Conservation (phyloP, 2,329 filamentous ascomycete species). For the Neoscytalidium dimidiatum region DNA sequence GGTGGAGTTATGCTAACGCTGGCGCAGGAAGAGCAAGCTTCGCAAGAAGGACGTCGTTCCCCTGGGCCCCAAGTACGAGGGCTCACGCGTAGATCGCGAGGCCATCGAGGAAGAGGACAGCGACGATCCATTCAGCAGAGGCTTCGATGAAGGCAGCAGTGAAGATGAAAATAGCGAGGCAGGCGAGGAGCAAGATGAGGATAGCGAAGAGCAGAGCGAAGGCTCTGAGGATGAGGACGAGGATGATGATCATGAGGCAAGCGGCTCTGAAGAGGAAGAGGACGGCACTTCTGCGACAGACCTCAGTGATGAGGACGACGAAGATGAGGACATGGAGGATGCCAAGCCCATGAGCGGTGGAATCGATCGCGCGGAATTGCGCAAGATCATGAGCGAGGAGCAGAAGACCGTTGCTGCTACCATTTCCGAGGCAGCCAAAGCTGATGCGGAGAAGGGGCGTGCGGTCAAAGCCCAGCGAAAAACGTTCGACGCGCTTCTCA, state of each 20-base stretch:
- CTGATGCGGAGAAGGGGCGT: constrained; percentile 79
- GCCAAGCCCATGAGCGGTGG: constrained; percentile 21
- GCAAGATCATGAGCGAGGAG: constrained; percentile 67
- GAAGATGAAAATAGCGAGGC: constrained; percentile 44
- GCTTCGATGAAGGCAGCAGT: constrained; percentile 50
- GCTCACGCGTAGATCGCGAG: constrained; percentile 71
- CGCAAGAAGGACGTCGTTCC: constrained; percentile 69
- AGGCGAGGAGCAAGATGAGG: constrained; percentile 55
- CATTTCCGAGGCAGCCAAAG: constrained; percentile 67
- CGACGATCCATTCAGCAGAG: constrained; percentile 51
- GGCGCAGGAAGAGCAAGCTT: constrained; percentile 72
- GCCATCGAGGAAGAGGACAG: constrained; percentile 59
- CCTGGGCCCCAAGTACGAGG: constrained; percentile 79
- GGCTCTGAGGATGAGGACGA: constrained; percentile 39
- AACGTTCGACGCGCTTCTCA: constrained; percentile 84
- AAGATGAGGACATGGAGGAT: constrained; percentile 26
- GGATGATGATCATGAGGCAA: constrained; percentile 38
- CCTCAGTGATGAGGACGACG: constrained; percentile 29
- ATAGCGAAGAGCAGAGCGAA: constrained; percentile 46
- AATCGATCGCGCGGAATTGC: constrained; percentile 58
- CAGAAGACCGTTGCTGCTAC: constrained; percentile 67
- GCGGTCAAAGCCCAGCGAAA: constrained; percentile 85
- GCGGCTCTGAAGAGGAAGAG: constrained; percentile 34
- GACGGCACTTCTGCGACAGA: constrained; percentile 18
- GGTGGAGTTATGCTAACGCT: constrained; percentile 30